A percentile compares a stretch with the other conserved stretches of the same genome.
phyloP scores from a whole-genome alignment of 2,329 filamentous ascomycete genomes.

The Diplodia intermedia region DNA sequence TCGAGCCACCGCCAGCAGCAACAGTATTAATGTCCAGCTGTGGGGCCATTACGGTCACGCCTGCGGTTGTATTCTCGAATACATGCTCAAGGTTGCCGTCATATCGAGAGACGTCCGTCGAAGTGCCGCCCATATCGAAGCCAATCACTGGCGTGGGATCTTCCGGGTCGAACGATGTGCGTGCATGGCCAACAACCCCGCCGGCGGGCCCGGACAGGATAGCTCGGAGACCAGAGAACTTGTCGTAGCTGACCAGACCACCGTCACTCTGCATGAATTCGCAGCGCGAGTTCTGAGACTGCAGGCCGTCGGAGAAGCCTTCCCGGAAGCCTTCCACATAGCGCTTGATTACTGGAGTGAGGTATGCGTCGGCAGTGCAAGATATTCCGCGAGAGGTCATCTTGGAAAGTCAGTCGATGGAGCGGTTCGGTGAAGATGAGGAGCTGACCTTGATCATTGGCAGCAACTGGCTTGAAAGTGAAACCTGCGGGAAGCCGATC shows the following conservation, averaged over 20 bases:
- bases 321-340: conserved; percentile 39
- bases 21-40: conserved; percentile 46
- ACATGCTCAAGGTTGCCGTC: conserved; percentile 43
- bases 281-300: conserved; percentile 41
- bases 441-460: conserved; percentile 39
- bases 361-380: conserved; percentile 34
- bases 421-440: background rate
- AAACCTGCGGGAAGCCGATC: conserved; percentile 42
- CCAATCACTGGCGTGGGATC: conserved; percentile 41
- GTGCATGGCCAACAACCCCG: conserved; percentile 45
- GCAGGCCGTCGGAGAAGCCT: conserved; percentile 40
- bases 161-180: conserved; percentile 42
- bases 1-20: conserved; percentile 71
- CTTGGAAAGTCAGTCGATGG: background rate
- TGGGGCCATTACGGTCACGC: conserved; percentile 41
- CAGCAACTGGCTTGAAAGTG: conserved; percentile 39
- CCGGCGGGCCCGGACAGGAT: conserved; percentile 47
- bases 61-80: conserved; percentile 45
- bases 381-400: conserved; percentile 30
- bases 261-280: conserved; percentile 49
- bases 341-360: conserved; percentile 38
- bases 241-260: conserved; percentile 39
- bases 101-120: conserved; percentile 45
- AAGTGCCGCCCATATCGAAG: conserved; percentile 44
- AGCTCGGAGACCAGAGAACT: conserved; percentile 43